Conservation (phyloP, 768 basidiomycete genomes). For the Leccinum incarnatum region DNA sequence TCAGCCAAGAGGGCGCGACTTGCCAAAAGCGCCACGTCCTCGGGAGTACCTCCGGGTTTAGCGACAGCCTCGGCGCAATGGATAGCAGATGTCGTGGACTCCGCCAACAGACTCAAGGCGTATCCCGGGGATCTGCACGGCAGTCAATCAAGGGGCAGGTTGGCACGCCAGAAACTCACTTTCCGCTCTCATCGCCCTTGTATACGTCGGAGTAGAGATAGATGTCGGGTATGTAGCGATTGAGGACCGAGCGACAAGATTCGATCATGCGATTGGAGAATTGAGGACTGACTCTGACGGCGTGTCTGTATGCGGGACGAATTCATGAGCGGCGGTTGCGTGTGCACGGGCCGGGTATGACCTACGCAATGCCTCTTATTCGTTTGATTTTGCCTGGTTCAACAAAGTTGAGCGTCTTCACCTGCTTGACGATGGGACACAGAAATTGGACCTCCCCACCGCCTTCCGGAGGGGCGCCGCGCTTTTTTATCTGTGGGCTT, state of each 20-base stretch:
- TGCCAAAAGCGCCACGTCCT: slow-evolving; percentile 86
- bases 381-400: slow-evolving; percentile 90
- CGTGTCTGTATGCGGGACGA: slow-evolving; percentile 58
- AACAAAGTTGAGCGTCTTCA: slow-evolving; percentile 90
- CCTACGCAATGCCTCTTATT: slow-evolving; percentile 94
- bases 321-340: neutral
- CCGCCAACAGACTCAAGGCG: slow-evolving; percentile 84
- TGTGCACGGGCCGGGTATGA: slow-evolving; percentile 16
- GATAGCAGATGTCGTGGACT: slow-evolving; percentile 87
- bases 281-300: slow-evolving; percentile 94
- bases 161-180: slow-evolving; percentile 51
- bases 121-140: slow-evolving; percentile 86
- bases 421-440: slow-evolving; percentile 88
- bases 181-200: slow-evolving; percentile 96
- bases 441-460: slow-evolving; percentile 93
- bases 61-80: slow-evolving; percentile 88
- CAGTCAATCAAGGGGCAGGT: neutral
- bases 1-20: slow-evolving; percentile 77
- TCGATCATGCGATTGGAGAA: slow-evolving; percentile 99
- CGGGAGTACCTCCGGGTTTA: slow-evolving; percentile 79
- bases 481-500: slow-evolving; percentile 76
- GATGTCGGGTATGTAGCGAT: slow-evolving; percentile 96
- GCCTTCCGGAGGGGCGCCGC: slow-evolving; percentile 87
- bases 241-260: slow-evolving; percentile 85
- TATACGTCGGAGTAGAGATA: slow-evolving; percentile 99